These are phyloP conservation scores for Pyropia yezoensis DNA, from an alignment of 23 red algal species.

Conservation along the genomic window DNA sequence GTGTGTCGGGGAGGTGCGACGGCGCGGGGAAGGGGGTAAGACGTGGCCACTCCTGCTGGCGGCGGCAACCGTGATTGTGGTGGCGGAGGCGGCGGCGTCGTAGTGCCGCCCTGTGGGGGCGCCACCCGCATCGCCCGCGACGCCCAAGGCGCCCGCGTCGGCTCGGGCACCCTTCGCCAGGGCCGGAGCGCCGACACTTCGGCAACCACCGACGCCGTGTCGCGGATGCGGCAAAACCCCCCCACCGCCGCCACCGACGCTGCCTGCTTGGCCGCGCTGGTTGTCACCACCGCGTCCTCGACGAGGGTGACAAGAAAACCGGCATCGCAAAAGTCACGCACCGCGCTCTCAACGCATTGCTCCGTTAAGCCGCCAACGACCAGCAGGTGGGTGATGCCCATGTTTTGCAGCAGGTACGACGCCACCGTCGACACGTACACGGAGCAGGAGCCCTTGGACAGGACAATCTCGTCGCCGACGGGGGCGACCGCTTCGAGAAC, in stretches of 20 bases:
- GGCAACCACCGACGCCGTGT: neutral
- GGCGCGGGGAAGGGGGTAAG: too few relatives aligned
- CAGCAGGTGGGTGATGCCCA: neutral
- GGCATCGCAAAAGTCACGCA: neutral
- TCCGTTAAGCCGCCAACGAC: neutral
- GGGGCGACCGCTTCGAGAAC: neutral
- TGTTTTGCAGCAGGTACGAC: neutral
- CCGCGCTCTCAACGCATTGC: neutral
- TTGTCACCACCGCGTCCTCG: neutral
- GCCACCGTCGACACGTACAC: neutral
- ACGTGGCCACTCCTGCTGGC: too few relatives aligned
- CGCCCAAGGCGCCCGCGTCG: too few relatives aligned
- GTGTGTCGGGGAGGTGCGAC: too few relatives aligned
- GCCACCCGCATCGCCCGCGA: too few relatives aligned
- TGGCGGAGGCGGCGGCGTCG: too few relatives aligned
- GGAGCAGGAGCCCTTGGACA: neutral
- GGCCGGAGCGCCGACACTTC: neutral
- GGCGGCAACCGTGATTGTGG: too few relatives aligned
- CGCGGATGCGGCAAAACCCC: neutral
- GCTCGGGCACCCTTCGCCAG: too few relatives aligned
- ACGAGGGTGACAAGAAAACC: neutral
- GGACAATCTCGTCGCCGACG: slow-evolving; percentile 1
- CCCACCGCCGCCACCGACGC: neutral
- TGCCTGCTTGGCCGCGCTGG: neutral
- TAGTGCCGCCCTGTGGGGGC: too few relatives aligned